A percentile compares a stretch with the other conserved stretches of the same genome.
Conservation (phyloP, 2,329 filamentous ascomycete species). For the Aspergillus sp. region DNA sequence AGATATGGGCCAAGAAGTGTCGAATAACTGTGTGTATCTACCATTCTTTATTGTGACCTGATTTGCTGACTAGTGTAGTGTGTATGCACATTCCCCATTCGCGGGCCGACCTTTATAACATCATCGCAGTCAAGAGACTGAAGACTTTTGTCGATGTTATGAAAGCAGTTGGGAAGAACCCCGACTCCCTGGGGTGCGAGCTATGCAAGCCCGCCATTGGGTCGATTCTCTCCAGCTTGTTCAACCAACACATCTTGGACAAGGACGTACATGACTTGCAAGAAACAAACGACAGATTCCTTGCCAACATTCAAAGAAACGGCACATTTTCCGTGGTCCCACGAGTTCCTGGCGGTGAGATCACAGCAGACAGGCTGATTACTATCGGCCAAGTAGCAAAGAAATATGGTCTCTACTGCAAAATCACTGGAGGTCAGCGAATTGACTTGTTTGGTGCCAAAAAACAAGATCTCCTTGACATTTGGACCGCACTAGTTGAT, state of each 20-base stretch:
- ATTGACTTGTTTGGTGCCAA: conserved; percentile 91
- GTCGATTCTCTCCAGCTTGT: conserved; percentile 75
- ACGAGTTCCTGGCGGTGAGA: conserved; percentile 77
- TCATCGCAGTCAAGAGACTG: conserved; percentile 75
- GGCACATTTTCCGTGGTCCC: conserved; percentile 88
- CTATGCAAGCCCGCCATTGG: conserved; percentile 78
- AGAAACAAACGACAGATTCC: conserved; percentile 83
- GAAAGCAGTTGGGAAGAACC: conserved; percentile 68
- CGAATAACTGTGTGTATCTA: conserved; percentile 57
- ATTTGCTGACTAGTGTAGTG: conserved; percentile 37
- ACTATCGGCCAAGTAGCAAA: conserved; percentile 78
- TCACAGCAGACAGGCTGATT: conserved; percentile 80
- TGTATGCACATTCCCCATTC: conserved; percentile 82
- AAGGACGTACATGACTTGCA: conserved; percentile 68
- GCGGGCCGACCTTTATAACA: conserved; percentile 84
- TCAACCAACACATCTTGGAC: conserved; percentile 78
- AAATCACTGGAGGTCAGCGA: conserved; percentile 86
- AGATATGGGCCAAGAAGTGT: conserved; percentile 79
- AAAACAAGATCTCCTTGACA: conserved; percentile 77
- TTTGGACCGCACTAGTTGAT: conserved; percentile 75
- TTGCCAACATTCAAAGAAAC: conserved; percentile 87
- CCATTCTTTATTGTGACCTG: neutral
- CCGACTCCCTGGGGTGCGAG: conserved; percentile 74
- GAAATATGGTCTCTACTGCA: conserved; percentile 80
- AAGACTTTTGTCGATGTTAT: conserved; percentile 71